phyloP scores from a whole-genome alignment of 2,329 filamentous ascomycete genomes.

The Plectosphaerella cucumerina region DNA sequence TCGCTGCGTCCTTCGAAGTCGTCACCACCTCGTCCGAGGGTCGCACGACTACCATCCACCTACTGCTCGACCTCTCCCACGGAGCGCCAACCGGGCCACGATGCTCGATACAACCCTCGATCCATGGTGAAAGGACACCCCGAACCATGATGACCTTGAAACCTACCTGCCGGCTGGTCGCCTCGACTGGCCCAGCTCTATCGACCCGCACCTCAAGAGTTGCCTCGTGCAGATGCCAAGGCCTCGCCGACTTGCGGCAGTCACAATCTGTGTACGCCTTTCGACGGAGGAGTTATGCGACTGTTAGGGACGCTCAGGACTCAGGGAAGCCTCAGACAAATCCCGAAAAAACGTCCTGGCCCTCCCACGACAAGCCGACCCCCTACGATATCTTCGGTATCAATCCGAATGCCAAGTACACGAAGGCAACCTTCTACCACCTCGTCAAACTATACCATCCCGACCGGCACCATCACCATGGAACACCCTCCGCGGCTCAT shows the following conservation, averaged over 20 bases:
- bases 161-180: neutral
- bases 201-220: too few species aligned
- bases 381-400: slow-evolving; percentile 84
- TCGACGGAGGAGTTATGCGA: neutral
- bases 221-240: too few species aligned
- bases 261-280: neutral
- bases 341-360: slow-evolving; percentile 34
- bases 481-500: slow-evolving; percentile 53
- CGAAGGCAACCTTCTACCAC: slow-evolving; percentile 80
- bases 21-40: neutral
- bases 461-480: slow-evolving; percentile 57
- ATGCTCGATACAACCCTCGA: neutral
- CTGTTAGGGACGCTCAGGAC: neutral
- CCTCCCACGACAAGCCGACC: slow-evolving; percentile 53
- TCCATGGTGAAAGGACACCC: neutral
- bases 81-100: too few species aligned
- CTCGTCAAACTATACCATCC: slow-evolving; percentile 96
- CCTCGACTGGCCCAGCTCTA: too few species aligned
- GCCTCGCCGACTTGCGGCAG: slow-evolving; percentile 3
- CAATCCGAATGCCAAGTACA: slow-evolving; percentile 58
- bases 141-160: slow-evolving; percentile 1
- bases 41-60: neutral
- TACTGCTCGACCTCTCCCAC: neutral
- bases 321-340: neutral
- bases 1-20: neutral